These are phyloP conservation scores for Wickerhamiella spandovensis DNA, from an alignment of 805 yeast species.

Conservation along the genomic window DNA sequence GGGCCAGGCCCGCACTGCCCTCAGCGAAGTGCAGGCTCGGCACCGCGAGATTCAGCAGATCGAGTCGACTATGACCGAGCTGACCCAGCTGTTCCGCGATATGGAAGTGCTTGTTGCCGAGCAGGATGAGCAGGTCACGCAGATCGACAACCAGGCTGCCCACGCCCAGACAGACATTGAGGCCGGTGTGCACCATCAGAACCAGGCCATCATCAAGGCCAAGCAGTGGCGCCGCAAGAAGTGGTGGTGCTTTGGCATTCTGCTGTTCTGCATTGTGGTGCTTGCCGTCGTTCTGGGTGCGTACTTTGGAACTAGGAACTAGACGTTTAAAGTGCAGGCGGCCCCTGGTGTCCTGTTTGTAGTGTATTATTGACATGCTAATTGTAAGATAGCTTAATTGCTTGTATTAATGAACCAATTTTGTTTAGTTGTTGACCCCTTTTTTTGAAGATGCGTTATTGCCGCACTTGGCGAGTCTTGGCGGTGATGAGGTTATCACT, in stretches of 20 bases:
- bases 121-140: conserved; percentile 79
- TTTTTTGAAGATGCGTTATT: too few species aligned
- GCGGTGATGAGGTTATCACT: too few species aligned
- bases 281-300: conserved; percentile 13
- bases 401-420: background rate
- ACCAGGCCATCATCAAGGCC: conserved; percentile 79
- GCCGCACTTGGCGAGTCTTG: too few species aligned
- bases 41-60: conserved; percentile 90
- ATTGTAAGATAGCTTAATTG: background rate
- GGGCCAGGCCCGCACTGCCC: conserved; percentile 80
- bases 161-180: conserved; percentile 84
- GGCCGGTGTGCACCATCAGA: conserved; percentile 87
- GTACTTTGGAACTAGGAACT: conserved; percentile 10
- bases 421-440: too few species aligned
- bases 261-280: conserved; percentile 19
- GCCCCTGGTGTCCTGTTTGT: background rate
- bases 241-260: conserved; percentile 50
- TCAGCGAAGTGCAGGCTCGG: conserved; percentile 90
- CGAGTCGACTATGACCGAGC: conserved; percentile 90
- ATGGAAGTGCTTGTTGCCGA: conserved; percentile 94
- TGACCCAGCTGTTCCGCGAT: conserved; percentile 87
- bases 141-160: conserved; percentile 65
- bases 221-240: conserved; percentile 82
- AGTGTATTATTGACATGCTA: background rate
- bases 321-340: background rate